These are phyloP conservation scores for Mortierella sp. DNA, from an alignment of 371 early-diverging fungal genomes.

Conservation along the genomic window DNA sequence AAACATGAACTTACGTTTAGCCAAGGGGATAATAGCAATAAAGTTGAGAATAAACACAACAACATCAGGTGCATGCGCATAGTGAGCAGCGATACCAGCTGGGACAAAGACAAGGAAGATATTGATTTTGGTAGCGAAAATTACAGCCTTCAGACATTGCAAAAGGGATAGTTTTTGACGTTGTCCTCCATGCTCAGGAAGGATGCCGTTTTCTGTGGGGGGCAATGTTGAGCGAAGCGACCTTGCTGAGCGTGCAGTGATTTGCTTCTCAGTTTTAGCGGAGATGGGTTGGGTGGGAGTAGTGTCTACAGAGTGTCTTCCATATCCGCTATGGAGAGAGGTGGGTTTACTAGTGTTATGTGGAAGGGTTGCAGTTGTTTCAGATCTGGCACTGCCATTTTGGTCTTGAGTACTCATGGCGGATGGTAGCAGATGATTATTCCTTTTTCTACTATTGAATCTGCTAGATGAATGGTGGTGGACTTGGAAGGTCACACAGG, in stretches of 20 bases:
- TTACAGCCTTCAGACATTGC: constrained; percentile 57
- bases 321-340: background rate
- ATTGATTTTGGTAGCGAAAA: constrained; percentile 74
- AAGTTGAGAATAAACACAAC: constrained; percentile 87
- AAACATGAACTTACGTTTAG: constrained; percentile 64
- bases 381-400: too few relatives aligned
- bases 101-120: constrained; percentile 79
- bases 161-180: constrained; percentile 11
- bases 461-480: too few relatives aligned
- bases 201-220: constrained; percentile 1
- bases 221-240: constrained; percentile 34
- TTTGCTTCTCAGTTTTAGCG: constrained; percentile 13
- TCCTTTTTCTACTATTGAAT: too few relatives aligned
- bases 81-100: constrained; percentile 76
- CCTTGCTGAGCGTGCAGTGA: constrained; percentile 50
- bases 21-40: constrained; percentile 89
- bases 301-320: background rate
- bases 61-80: constrained; percentile 74
- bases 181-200: background rate
- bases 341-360: background rate
- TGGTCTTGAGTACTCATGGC: background rate
- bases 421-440: too few relatives aligned
- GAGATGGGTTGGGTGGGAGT: constrained; percentile 4
- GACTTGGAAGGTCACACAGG: too few relatives aligned
- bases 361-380: background rate